Evolutionary conservation across 139 green algal genomes (phyloP), one percentile per base, ranked within the genome.

Genomic region (Micractinium conductrix): DNA sequence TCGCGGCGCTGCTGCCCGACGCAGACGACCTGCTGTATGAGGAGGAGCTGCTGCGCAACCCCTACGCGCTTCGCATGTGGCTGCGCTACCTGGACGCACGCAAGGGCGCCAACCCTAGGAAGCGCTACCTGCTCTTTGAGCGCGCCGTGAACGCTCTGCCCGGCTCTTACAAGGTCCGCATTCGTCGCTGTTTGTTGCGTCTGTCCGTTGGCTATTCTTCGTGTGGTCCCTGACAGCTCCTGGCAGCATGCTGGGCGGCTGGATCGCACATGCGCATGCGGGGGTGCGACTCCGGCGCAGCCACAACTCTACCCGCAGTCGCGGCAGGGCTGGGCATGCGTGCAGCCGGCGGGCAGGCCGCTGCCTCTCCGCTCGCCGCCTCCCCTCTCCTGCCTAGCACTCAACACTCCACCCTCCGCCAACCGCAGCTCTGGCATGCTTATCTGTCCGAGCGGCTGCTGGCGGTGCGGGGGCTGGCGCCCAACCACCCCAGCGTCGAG

Each of bases 11-110:
- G 19, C 91, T 99, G 82, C 96, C 96, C 2, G 86, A 87, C 0
- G 95, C 98, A 28, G 94, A 97, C 53, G 96, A 99, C 83, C 89
- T 99, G 40, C 85, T 98, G 0, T 99, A 98, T 82, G 97, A 99
- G 86, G 97, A 99, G 70, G 97, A 99, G 91, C 90, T 99, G 37
- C 88, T 98, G 44, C 89, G 97, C 10, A 98, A 98, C 84, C 97
- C 97, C 0, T 98, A 97, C 83, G 88, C 89, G 17, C 80, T 99
- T 8, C 96, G 95, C 65, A 94, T 97, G 90, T 99, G 97, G 97
- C 91, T 87, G 60, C 87, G 95, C 0, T 99, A 99, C 89, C 90
- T 99, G 28, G 84, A 94, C 14, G 96, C 94, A 3, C 89, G 95
- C 24, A 93, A 91, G 42, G 91, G 95, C 58, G 93, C 95, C 1